phyloP scores from a whole-genome alignment of 495 filamentous ascomycete species.

The Trichoderma virens region DNA sequence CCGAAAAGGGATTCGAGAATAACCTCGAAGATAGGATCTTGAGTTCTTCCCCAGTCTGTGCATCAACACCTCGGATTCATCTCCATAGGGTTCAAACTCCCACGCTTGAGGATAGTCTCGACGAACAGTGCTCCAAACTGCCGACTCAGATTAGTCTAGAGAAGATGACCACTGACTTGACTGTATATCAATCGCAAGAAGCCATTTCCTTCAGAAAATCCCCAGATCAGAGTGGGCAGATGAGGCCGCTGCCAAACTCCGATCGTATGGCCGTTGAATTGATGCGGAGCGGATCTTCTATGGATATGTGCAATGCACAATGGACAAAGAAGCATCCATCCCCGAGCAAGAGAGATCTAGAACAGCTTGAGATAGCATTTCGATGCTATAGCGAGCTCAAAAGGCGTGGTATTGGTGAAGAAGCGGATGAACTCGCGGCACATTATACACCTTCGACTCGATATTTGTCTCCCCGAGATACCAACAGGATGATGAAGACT shows the following conservation, averaged over 20 bases:
- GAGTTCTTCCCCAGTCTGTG: not conserved
- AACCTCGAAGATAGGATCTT: constrained; percentile 10
- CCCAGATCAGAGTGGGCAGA: not conserved
- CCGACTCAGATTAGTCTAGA: not conserved
- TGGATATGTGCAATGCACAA: not conserved
- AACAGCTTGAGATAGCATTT: constrained; percentile 1
- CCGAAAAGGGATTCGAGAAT: constrained; percentile 6
- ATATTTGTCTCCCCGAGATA: not conserved
- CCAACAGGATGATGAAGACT: not conserved
- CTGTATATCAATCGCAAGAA: constrained; percentile 3
- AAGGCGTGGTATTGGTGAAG: not conserved
- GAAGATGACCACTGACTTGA: not conserved
- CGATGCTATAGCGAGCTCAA: constrained; percentile 5
- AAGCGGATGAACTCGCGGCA: constrained; percentile 8
- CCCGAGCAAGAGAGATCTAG: constrained; percentile 8
- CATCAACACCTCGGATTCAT: constrained; percentile 10
- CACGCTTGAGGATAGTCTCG: not conserved
- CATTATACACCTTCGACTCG: not conserved
- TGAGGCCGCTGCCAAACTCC: not conserved
- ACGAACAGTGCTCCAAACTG: not conserved
- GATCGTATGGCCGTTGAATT: not conserved
- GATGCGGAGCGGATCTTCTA: not conserved
- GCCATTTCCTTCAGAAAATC: not conserved
- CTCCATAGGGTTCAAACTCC: not conserved
- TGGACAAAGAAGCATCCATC: constrained; percentile 13